phyloP scores from a whole-genome alignment of 2,329 filamentous ascomycete species.

The Penicillium freii region DNA sequence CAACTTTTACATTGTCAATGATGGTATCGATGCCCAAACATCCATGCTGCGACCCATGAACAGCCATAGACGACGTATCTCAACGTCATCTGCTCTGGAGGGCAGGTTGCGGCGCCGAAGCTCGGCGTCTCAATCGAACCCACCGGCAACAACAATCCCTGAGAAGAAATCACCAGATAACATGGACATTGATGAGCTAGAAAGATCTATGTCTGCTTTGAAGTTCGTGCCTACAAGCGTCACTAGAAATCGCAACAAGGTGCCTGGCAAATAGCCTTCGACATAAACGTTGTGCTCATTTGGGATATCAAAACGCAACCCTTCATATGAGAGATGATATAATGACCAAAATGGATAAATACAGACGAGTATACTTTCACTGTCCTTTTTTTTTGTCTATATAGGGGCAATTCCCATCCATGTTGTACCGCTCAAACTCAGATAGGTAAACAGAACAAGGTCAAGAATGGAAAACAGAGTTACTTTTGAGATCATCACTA shows the following conservation, averaged over 20 bases:
- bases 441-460: background rate
- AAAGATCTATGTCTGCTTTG: conserved; percentile 46
- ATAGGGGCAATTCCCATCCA: background rate
- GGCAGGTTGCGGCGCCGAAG: conserved; percentile 34
- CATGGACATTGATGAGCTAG: conserved; percentile 39
- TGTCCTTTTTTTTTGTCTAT: background rate
- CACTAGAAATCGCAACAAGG: conserved; percentile 28
- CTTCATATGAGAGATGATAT: background rate
- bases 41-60: conserved; percentile 64
- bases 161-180: conserved; percentile 18
- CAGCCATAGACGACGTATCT: conserved; percentile 36
- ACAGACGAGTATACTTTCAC: background rate
- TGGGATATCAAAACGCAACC: background rate
- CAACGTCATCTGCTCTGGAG: conserved; percentile 35
- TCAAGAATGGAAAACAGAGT: background rate
- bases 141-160: background rate
- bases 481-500: background rate
- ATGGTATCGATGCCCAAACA: conserved; percentile 80
- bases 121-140: conserved; percentile 29
- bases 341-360: background rate
- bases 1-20: conserved; percentile 81
- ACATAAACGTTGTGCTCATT: background rate
- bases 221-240: conserved; percentile 47
- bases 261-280: conserved; percentile 13
- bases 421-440: background rate